phyloP scores from a whole-genome alignment of 805 yeast species.

The Barnettozyma botsteinii region DNA sequence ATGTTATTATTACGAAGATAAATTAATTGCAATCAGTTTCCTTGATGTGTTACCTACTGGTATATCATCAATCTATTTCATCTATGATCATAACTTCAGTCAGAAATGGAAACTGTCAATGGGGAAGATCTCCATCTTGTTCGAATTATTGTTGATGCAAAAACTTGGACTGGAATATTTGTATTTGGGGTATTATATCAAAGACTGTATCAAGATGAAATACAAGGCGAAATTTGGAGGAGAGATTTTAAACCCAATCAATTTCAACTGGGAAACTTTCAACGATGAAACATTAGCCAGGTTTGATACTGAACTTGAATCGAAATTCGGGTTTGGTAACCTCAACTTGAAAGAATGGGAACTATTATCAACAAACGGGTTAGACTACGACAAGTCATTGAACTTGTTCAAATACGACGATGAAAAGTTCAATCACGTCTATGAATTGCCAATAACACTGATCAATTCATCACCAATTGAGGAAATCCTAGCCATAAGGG shows the following conservation, averaged over 20 bases:
- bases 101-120: conserved; percentile 4
- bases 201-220: conserved; percentile 75
- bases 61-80: conserved; percentile 78
- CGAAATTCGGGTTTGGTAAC: conserved; percentile 2
- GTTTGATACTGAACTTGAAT: conserved; percentile 2
- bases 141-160: conserved; percentile 56
- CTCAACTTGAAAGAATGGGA: neutral
- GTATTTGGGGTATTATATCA: conserved; percentile 75
- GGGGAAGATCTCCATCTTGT: conserved; percentile 72
- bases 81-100: conserved; percentile 66
- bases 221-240: conserved; percentile 81
- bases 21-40: conserved; percentile 69
- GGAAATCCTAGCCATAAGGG: too few relatives aligned
- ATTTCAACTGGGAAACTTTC: conserved; percentile 7
- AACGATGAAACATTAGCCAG: neutral
- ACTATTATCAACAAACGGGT: neutral
- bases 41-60: conserved; percentile 72
- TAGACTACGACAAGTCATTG: neutral
- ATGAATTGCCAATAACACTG: conserved; percentile 5
- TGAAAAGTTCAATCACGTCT: conserved; percentile 1
- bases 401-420: neutral
- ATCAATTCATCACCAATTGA: conserved; percentile 2
- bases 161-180: conserved; percentile 45
- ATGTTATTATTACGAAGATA: conserved; percentile 59
- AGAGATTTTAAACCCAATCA: conserved; percentile 52